Evolutionary conservation across 495 filamentous ascomycete genomes (phyloP), one percentile per base, ranked within the genome.

Genomic region (Aspergillus biplanus): DNA sequence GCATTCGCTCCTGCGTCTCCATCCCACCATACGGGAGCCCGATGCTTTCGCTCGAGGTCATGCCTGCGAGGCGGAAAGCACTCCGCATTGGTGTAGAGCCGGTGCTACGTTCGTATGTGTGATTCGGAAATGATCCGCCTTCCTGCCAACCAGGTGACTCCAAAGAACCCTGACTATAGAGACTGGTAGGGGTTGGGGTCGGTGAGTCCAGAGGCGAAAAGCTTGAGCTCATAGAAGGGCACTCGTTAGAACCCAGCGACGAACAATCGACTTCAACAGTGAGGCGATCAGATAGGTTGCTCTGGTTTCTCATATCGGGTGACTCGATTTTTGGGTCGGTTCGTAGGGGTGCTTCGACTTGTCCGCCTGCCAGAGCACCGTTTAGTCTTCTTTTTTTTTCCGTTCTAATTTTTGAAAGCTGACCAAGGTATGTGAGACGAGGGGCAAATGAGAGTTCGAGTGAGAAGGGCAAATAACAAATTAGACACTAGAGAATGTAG

Each of bases 191-290:
- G 1, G 79, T 81, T 1, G 76, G 76, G 27, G 74, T 80, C 0
- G 78, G 78, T 34, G 79, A 81, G 55, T 80, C 78, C 66, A 79
- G 67, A 57, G 76, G 75, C 44, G 78, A 81, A 63, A 78, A 81
- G 62, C 75, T 79, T 8, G 77, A 78, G 49, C 67, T 74, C 75
- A 78, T 80, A 18, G 77, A 80, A n/a, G 76, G 77, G 67, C 77
- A 81, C 59, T 77, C 76, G 71, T 71, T 80, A 32, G 78, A 73
- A 58, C 77, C 76, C 68, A 80, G 59, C 33, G 77, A 76, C 42
- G 71, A 73, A 59, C 78, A 78, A 46, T 81, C 78, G 56, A 81
- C 69, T 64, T 81, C 78, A 50, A 81, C 73, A 44, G 78, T 78
- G 33, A 81, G 66, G 58, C 74, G 73, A 67, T 79, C 78, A 18